A percentile compares a stretch with the other conserved stretches of the same genome.
These are phyloP conservation scores for Bacidia gigantensis DNA, from an alignment of 495 filamentous ascomycete species.

Conservation along the genomic window DNA sequence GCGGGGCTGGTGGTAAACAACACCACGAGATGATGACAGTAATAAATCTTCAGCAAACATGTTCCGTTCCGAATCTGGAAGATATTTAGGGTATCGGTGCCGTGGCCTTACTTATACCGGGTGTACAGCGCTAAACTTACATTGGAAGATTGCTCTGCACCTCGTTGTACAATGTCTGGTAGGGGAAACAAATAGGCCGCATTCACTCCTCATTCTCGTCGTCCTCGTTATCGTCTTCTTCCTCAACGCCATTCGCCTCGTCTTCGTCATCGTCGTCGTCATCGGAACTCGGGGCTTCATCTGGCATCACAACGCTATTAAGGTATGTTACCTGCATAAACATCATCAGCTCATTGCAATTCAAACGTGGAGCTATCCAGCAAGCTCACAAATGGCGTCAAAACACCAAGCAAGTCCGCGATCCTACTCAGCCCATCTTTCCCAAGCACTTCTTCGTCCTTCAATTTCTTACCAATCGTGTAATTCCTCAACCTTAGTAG, in stretches of 20 bases:
- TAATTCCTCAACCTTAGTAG: conserved; percentile 66
- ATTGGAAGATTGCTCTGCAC: too few relatives aligned
- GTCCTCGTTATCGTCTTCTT: conserved; percentile 3
- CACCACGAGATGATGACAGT: too few relatives aligned
- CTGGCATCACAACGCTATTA: conserved; percentile 53
- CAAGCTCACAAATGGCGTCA: conserved; percentile 49
- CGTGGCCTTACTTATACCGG: too few relatives aligned
- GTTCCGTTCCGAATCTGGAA: too few relatives aligned
- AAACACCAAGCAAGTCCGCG: conserved; percentile 36
- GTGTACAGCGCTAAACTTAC: too few relatives aligned
- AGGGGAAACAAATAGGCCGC: not conserved
- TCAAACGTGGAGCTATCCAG: conserved; percentile 2
- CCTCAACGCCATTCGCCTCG: conserved; percentile 6
- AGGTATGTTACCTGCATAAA: conserved; percentile 47
- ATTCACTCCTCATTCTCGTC: not conserved
- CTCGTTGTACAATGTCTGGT: too few relatives aligned
- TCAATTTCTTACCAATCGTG: conserved; percentile 50
- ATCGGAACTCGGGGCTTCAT: conserved; percentile 22
- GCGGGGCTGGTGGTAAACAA: too few relatives aligned
- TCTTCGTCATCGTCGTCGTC: conserved; percentile 8
- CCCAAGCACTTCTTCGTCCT: conserved; percentile 40
- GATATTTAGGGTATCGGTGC: too few relatives aligned
- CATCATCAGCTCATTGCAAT: not conserved
- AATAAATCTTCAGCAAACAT: too few relatives aligned
- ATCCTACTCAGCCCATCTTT: conserved; percentile 41